Conservation (phyloP, 805 yeast genomes). For the Tetrapisispora iriomotensis region DNA sequence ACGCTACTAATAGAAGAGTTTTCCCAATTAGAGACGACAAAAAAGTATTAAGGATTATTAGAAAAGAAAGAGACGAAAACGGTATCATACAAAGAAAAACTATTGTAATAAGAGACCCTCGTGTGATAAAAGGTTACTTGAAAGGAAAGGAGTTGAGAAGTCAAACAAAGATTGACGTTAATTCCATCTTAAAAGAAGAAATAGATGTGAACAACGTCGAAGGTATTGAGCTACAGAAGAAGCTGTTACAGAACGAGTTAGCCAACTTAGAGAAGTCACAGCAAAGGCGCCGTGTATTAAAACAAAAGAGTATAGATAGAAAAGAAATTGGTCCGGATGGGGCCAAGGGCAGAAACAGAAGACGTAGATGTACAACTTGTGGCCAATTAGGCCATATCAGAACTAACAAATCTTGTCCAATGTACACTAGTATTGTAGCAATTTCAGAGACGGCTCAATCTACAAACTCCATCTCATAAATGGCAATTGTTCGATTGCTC, state of each 20-base stretch:
- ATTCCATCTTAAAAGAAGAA: conserved; percentile 25
- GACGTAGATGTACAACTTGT: conserved; percentile 86
- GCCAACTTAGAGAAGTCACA: conserved; percentile 74
- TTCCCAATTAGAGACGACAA: conserved; percentile 22
- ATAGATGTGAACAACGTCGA: conserved; percentile 56
- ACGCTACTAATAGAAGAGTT: conserved; percentile 27
- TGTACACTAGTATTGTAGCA: conserved; percentile 45
- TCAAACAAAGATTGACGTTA: conserved; percentile 60
- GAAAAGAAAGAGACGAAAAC: conserved; percentile 74
- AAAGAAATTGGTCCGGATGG: conserved; percentile 17
- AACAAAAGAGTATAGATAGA: conserved; percentile 29
- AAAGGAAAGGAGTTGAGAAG: conserved; percentile 52
- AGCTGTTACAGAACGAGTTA: conserved; percentile 69
- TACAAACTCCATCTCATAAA: background rate
- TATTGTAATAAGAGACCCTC: conserved; percentile 73
- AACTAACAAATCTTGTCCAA: conserved; percentile 82
- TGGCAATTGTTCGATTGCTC: background rate
- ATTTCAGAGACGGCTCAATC: conserved; percentile 7
- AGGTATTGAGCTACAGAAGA: conserved; percentile 65
- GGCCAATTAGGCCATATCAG: conserved; percentile 93
- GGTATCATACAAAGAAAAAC: conserved; percentile 76
- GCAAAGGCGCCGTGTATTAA: conserved; percentile 52
- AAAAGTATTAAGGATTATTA: conserved; percentile 52
- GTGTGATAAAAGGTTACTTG: conserved; percentile 77
- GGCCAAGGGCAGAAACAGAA: conserved; percentile 32